Evolutionary conservation across 164 flowering plant species (phyloP), one percentile per base, ranked within the genome.

Genomic region (Paratinospora sagittata): DNA sequence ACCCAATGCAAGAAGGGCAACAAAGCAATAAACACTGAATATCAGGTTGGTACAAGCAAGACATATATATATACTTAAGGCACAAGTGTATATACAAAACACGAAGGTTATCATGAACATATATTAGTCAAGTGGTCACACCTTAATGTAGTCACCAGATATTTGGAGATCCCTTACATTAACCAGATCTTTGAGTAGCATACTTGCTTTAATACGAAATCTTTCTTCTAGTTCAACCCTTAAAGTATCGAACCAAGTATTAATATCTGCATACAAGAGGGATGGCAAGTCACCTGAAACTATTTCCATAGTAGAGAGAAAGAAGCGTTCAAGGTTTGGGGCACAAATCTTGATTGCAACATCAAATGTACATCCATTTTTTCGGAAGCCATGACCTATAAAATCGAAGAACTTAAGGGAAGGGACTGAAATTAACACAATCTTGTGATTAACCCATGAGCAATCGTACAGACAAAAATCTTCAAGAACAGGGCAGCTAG

Each of bases 401-500:
- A 49, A 12, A 3, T 5, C 10, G 9, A 69, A 69, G 30, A 5
- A 5, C 45, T 55, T 69, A 8, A 70, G 33, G 37, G 65, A 27
- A 34, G 65, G 30, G 11, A 45, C 13, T 57, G 65, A 69, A 58
- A 69, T 69, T 3, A 6, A 34, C 12, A 69, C 0, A 8, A 33
- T 26, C 27, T 57, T 21, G 2, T 36, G 12, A n/a, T 34, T 21
- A 16, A 8, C 8, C 63, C 41, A 69, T 12, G 11, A 4, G 37
- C 64, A 57, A 0, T 16, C 7, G 4, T 14, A 6, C 3, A 69
- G 17, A 12, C 21, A 9, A 64, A 69, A 33, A 2, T 36, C 19
- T 69, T 69, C 47, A 49, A 69, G 71, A n/a, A 57, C 71, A 0
- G 71, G 63, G 47, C 4, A 36, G 30, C 27, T 69, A 2, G 71